Percentiles rank a stretch among this genome's conserved stretches.
These are phyloP conservation scores for Diplodia corticola DNA, from an alignment of 2,329 filamentous ascomycete genomes.

Conservation along the genomic window DNA sequence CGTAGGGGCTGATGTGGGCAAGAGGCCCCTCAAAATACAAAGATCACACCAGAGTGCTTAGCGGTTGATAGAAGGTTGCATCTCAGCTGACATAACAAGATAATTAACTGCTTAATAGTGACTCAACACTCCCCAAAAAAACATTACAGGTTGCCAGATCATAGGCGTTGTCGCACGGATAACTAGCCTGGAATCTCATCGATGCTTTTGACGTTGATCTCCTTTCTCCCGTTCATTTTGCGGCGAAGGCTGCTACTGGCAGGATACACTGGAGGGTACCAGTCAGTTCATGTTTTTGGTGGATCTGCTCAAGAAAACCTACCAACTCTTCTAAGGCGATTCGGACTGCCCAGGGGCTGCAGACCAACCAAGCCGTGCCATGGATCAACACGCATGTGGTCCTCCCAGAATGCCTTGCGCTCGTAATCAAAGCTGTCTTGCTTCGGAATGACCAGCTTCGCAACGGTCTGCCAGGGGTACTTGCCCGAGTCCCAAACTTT, in stretches of 20 bases:
- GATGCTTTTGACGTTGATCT: slow-evolving; percentile 40
- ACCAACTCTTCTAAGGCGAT: slow-evolving; percentile 40
- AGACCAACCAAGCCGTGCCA: slow-evolving; percentile 47
- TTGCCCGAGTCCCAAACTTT: slow-evolving; percentile 49
- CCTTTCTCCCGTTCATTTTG: slow-evolving; percentile 42
- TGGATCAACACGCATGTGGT: slow-evolving; percentile 46
- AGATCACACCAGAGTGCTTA: no score
- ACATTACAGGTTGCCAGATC: background rate
- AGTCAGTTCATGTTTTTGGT: slow-evolving; percentile 13
- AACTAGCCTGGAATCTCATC: slow-evolving; percentile 40
- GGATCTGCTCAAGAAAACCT: background rate
- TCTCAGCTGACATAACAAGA: no score
- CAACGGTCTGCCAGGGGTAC: slow-evolving; percentile 52
- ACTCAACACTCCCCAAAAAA: background rate
- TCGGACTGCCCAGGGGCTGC: slow-evolving; percentile 44
- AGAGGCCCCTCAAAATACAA: no score
- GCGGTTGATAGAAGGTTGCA: no score
- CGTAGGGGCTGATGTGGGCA: no score
- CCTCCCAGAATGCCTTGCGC: slow-evolving; percentile 46
- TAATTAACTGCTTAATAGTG: background rate
- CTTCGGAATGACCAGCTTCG: slow-evolving; percentile 41
- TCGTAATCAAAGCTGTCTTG: slow-evolving; percentile 46
- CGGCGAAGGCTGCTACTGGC: slow-evolving; percentile 38
- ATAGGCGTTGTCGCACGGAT: background rate
- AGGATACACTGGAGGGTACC: slow-evolving; percentile 34